These are phyloP conservation scores for Naganishia sp. DNA, from an alignment of 1,284 basidiomycete species.

Conservation along the genomic window DNA sequence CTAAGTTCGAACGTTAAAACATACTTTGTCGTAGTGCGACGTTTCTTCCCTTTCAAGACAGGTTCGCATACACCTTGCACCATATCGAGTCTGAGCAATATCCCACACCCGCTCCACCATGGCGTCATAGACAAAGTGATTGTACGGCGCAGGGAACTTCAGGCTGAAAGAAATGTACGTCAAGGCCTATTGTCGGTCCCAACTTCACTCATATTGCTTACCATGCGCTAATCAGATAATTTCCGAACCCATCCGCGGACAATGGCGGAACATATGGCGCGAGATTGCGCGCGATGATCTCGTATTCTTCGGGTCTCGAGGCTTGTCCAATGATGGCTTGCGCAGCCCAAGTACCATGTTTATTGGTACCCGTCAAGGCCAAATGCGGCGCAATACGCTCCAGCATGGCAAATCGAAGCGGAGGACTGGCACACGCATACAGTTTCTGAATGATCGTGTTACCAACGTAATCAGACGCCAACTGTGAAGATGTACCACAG, in stretches of 20 bases:
- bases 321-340: slow-evolving; percentile 99
- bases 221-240: slow-evolving; percentile 75
- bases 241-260: slow-evolving; percentile 93
- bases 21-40: slow-evolving; percentile 73
- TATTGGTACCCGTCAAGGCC: slow-evolving; percentile 97
- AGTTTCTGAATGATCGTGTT: slow-evolving; percentile 97
- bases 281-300: slow-evolving; percentile 79
- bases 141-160: slow-evolving; percentile 81
- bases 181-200: neutral
- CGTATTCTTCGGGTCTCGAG: slow-evolving; percentile 81
- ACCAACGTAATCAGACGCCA: slow-evolving; percentile 97
- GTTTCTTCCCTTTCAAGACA: slow-evolving; percentile 89
- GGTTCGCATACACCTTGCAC: slow-evolving; percentile 94
- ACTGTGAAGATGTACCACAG: slow-evolving; percentile 59
- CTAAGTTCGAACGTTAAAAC: slow-evolving; percentile 28
- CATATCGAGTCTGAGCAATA: slow-evolving; percentile 87
- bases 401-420: slow-evolving; percentile 81
- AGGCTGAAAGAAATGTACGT: slow-evolving; percentile 63
- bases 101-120: slow-evolving; percentile 99
- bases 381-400: slow-evolving; percentile 91
- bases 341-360: slow-evolving; percentile 99
- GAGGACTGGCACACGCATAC: slow-evolving; percentile 82
- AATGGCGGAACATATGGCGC: slow-evolving; percentile 90
- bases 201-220: neutral
- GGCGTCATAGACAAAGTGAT: slow-evolving; percentile 96